Evolutionary conservation across 1,284 basidiomycete species (phyloP), one percentile per base, ranked within the genome.

Genomic region (Boletus sp.): DNA sequence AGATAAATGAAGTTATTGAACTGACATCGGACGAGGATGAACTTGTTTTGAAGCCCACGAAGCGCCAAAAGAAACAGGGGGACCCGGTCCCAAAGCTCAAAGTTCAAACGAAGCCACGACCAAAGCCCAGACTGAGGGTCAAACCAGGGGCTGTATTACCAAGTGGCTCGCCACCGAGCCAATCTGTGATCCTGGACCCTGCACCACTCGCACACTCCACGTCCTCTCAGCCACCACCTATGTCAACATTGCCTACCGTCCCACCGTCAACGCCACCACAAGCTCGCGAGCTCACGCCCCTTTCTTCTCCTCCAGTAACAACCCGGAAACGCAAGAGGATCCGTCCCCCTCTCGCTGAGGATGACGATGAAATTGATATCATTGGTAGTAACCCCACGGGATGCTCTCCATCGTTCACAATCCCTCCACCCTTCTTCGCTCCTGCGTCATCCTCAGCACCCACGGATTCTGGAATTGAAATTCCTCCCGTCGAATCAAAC

Each of bases 11-110:
- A 14, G 51, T 67, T 4, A 69, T 67, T 8, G 65, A 69, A 44
- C 44, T 67, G 30, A 66, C 67, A 5, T 58, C 61, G 13, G 67
- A 69, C 17, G 56, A 64, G 6, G 62, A 68, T 12, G 66, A 67
- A 26, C 35, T 68, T 17, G 2, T 30, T 39, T 41, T 68, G 33
- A 62, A 56, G 37, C 48, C 63, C 25, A 38, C 48, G 7, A 65
- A 68, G 39, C 61, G 61, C 23, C 65, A 59, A 49, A 65, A 57
- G 44, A 66, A 61, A 32, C 59, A 51, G 6, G 47, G 7, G 20
- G 50, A 51, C 16, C 37, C 46, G 19, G 27, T 16, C 5, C 22
- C 44, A 29, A 52, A 61, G 4, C 29, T 48, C 22, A 52, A 49
- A 4, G 46, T 26, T 2, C 49, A 53, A 41, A 25, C 53, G 14